A percentile compares a stretch with the other conserved stretches of the same genome.
Conservation (phyloP, 1,139 yeast species). For the Blastobotrys capitulatus region DNA sequence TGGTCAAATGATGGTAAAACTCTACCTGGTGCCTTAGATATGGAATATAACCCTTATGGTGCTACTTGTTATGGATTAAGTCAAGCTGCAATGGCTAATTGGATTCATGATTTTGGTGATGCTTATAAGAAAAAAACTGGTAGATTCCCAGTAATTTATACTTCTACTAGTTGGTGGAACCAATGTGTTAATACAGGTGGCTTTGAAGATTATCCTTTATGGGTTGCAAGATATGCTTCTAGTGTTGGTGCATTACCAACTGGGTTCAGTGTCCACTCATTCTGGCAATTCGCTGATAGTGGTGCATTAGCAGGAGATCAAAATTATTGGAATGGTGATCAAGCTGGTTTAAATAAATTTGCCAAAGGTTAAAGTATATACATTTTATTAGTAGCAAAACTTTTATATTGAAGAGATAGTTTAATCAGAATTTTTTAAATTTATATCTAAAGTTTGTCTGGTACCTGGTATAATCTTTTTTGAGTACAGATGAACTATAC, state of each 20-base stretch:
- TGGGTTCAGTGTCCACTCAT: neutral
- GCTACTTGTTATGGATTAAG: constrained; percentile 8
- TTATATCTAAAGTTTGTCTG: too few relatives aligned
- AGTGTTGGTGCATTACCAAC: constrained; percentile 7
- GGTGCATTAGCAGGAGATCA: constrained; percentile 11
- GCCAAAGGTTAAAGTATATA: constrained; percentile 5
- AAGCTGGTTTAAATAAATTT: constrained; percentile 5
- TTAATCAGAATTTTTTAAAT: too few relatives aligned
- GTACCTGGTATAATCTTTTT: too few relatives aligned
- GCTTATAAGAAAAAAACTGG: constrained; percentile 8
- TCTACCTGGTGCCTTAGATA: constrained; percentile 12
- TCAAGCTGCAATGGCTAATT: constrained; percentile 2
- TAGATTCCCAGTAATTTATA: constrained; percentile 12
- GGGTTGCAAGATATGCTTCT: constrained; percentile 8
- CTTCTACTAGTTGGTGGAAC: constrained; percentile 12
- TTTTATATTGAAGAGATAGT: too few relatives aligned
- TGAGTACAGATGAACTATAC: too few relatives aligned
- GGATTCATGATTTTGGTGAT: constrained; percentile 10
- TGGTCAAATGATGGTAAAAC: constrained; percentile 13
- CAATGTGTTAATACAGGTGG: constrained; percentile 7
- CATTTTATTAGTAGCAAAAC: too few relatives aligned
- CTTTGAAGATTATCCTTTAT: constrained; percentile 11
- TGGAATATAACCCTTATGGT: constrained; percentile 7
- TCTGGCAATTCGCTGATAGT: constrained; percentile 12
- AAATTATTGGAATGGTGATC: constrained; percentile 11